phyloP scores from a whole-genome alignment of 495 filamentous ascomycete species.

The Apiosordaria backusii region DNA sequence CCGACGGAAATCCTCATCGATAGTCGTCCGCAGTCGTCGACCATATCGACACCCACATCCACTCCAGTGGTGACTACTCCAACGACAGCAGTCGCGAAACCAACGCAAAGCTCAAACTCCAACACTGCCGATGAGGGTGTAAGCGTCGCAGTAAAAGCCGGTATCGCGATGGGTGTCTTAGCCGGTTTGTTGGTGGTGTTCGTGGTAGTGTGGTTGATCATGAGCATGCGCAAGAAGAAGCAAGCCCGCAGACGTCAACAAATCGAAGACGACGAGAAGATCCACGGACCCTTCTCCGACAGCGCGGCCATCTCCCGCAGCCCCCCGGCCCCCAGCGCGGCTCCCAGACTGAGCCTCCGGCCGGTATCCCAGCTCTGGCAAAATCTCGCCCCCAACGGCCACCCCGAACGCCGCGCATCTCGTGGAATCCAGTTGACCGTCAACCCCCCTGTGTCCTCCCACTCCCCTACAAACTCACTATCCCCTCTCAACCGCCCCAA shows the following conservation, averaged over 20 bases:
- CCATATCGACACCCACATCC: background rate
- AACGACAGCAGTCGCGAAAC: slow-evolving; percentile 4
- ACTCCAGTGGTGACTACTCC: background rate
- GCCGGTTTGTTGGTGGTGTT: slow-evolving; percentile 59
- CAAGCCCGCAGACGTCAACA: slow-evolving; percentile 39
- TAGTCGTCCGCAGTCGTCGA: slow-evolving; percentile 20
- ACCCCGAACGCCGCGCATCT: slow-evolving; percentile 42
- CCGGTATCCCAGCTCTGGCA: slow-evolving; percentile 87
- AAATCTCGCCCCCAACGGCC: slow-evolving; percentile 43
- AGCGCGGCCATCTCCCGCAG: slow-evolving; percentile 29
- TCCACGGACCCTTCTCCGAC: slow-evolving; percentile 44
- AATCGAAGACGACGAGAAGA: slow-evolving; percentile 58
- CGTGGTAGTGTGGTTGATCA: slow-evolving; percentile 61
- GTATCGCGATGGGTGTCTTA: slow-evolving; percentile 75
- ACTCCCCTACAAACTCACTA: slow-evolving; percentile 8
- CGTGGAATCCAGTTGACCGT: slow-evolving; percentile 45
- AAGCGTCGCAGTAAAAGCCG: slow-evolving; percentile 70
- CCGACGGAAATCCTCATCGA: background rate
- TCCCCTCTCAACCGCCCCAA: slow-evolving; percentile 29
- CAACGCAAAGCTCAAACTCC: slow-evolving; percentile 23
- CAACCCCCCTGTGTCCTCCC: slow-evolving; percentile 36
- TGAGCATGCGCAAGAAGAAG: slow-evolving; percentile 60
- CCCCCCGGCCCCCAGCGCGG: slow-evolving; percentile 34
- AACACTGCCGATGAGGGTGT: slow-evolving; percentile 35
- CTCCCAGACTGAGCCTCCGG: slow-evolving; percentile 76